These are phyloP conservation scores for Cardamine chenopodiifolia DNA, from an alignment of 345 rosid genomes.

Conservation along the genomic window DNA sequence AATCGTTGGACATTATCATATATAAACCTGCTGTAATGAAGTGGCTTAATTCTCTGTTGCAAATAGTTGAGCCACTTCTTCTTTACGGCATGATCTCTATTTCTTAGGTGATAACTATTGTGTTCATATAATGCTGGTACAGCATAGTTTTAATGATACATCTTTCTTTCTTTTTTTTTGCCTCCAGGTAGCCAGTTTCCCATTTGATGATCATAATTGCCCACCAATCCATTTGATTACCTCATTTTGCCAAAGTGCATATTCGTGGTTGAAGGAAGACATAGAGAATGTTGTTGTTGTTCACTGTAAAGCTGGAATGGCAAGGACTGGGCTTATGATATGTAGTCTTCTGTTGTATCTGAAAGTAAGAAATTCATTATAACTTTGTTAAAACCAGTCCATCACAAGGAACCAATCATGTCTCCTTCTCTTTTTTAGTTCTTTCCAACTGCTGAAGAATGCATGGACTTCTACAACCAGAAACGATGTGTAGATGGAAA, in stretches of 20 bases:
- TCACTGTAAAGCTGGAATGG: slow-evolving; percentile 96
- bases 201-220: slow-evolving; percentile 88
- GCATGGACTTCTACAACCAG: slow-evolving; percentile 83
- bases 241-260: slow-evolving; percentile 85
- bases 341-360: slow-evolving; percentile 81
- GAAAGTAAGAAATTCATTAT: slow-evolving; percentile 49
- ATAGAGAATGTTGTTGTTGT: slow-evolving; percentile 92
- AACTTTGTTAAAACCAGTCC: slow-evolving; percentile 19
- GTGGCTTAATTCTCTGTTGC: slow-evolving; percentile 3
- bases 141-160: neutral
- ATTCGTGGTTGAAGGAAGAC: slow-evolving; percentile 86
- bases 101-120: slow-evolving; percentile 12
- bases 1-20: slow-evolving; percentile 7
- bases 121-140: slow-evolving; percentile 1
- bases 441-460: slow-evolving; percentile 93
- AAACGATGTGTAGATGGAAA: slow-evolving; percentile 85
- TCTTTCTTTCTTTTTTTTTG: slow-evolving; percentile 1
- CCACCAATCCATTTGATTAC: slow-evolving; percentile 80
- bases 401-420: slow-evolving; percentile 5
- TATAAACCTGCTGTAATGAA: neutral
- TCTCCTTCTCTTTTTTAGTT: slow-evolving; percentile 50
- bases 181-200: slow-evolving; percentile 84
- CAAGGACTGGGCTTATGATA: slow-evolving; percentile 91
- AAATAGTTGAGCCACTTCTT: slow-evolving; percentile 1
- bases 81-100: slow-evolving; percentile 2